Evolutionary conservation across 805 yeast genomes (phyloP).

Genomic region (Vanderwaltozyma verrucispora): DNA sequence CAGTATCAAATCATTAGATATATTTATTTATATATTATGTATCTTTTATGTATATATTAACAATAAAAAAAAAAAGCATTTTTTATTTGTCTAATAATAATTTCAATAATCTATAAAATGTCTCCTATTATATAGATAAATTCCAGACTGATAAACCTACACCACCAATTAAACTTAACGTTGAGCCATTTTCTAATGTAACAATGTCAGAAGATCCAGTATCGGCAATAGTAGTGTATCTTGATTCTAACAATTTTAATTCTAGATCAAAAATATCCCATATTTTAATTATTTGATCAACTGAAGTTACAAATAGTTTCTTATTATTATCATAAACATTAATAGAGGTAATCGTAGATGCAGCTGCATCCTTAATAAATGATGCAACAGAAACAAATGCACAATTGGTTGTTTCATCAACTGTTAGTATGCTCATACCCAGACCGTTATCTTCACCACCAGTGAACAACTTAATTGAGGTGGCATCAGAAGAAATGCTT

Average conservation of each 20-base stretch:
- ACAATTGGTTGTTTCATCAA: slow-evolving; percentile 12
- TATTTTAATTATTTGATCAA: slow-evolving; percentile 65
- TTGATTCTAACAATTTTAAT: slow-evolving; percentile 29
- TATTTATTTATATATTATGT: too few relatives aligned
- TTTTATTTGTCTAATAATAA: neutral
- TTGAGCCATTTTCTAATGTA: slow-evolving; percentile 17
- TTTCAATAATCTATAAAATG: slow-evolving; percentile 1
- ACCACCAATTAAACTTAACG: slow-evolving; percentile 55
- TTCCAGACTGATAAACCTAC: slow-evolving; percentile 62
- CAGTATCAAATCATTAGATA: neutral
- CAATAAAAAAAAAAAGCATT: too few relatives aligned
- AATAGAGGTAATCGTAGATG: slow-evolving; percentile 76
- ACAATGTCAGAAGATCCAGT: slow-evolving; percentile 61
- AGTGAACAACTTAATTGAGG: slow-evolving; percentile 37
- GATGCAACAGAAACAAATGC: slow-evolving; percentile 20
- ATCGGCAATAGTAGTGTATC: slow-evolving; percentile 80
- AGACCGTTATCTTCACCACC: slow-evolving; percentile 94
- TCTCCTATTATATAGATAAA: too few relatives aligned
- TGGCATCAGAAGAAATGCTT: slow-evolving; percentile 6
- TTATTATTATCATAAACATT: slow-evolving; percentile 23
- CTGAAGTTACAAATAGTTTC: slow-evolving; percentile 55
- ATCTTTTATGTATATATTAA: too few relatives aligned
- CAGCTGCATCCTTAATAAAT: slow-evolving; percentile 53
- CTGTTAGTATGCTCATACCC: slow-evolving; percentile 31
- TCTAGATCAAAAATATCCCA: slow-evolving; percentile 40